Conservation (phyloP, 75 land plant species). For the Pinus albicaulis region DNA sequence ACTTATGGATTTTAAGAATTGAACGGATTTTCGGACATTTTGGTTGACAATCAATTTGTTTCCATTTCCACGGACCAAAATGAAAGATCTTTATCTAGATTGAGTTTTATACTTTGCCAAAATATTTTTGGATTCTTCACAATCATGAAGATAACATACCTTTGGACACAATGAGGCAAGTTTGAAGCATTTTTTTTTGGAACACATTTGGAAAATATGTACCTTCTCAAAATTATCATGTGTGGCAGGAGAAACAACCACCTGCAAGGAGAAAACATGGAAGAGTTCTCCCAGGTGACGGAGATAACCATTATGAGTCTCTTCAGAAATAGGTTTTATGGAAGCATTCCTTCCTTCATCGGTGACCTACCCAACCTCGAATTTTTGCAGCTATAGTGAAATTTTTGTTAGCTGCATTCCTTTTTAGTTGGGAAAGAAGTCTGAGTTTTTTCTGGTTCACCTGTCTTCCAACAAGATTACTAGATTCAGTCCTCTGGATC, state of each 20-base stretch:
- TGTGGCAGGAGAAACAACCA: too few relatives aligned
- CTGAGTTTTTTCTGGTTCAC: conserved; percentile 53
- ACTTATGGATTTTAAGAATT: background rate
- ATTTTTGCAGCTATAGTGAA: conserved; percentile 65
- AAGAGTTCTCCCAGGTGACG: conserved; percentile 45
- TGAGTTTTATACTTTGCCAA: background rate
- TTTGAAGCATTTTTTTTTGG: background rate
- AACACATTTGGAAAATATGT: background rate
- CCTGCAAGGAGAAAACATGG: conserved; percentile 72
- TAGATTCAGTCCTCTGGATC: conserved; percentile 62
- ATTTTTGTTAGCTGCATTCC: conserved; percentile 74
- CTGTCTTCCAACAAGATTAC: conserved; percentile 55
- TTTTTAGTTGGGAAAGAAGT: conserved; percentile 49
- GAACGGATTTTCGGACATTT: background rate
- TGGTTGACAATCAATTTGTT: background rate
- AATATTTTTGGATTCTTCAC: background rate
- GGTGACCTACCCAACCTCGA: conserved; percentile 64
- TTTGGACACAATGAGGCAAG: background rate
- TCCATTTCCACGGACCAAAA: background rate
- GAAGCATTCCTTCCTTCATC: too few relatives aligned
- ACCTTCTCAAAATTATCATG: background rate
- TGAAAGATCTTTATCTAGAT: background rate
- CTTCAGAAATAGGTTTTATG: conserved; percentile 70
- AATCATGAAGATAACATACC: background rate
- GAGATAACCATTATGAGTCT: conserved; percentile 66